Evolutionary conservation across 768 basidiomycete genomes (phyloP), one percentile per base, ranked within the genome.

Genomic region (Termitomyces sp.): DNA sequence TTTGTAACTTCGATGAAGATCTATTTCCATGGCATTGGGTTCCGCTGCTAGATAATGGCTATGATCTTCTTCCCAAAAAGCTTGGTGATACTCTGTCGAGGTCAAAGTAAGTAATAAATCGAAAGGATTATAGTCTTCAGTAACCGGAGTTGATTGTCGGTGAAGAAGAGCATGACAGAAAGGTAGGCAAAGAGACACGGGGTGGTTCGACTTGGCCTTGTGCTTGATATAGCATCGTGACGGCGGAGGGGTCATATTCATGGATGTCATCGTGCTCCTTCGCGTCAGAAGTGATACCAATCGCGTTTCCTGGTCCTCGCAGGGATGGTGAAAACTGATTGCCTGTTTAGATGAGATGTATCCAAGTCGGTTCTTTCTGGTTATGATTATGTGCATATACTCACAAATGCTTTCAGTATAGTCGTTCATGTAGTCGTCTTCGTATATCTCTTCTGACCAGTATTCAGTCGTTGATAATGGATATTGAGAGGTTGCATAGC

Each of bases 341-440:
- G 50, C 53, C 57, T 55, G 36, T 57, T 51, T n/a, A 38, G n/a
- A 40, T 40, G 16, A 3, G 49, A 50, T 30, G 16, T 51, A 26
- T 47, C 54, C 50, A 46, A 38, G 35, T 32, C 30, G 9, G 30
- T 35, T 52, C 50, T 23, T 46, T 43, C 14, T 50, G 38, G n/a
- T 59, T 20, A 26, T 38, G 48, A 50, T 41, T 26, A 33, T 23
- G 63, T 69, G 74, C 76, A 76, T 74, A 74, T 69, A 77, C 63
- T 59, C 63, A 75, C 75, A 68, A 60, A 70, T 71, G 43, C 71
- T 73, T 61, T 74, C 74, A 1, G 63, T 47, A 32, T 69, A 69
- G 52, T 68, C 66, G 43, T 61, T 59, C 43, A 63, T 56, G 47
- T 64, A 64, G 41, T 67, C 58, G 30, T 59, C 66, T 10, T 59